Conservation (phyloP, 176 grass and related monocot species). For the Canna indica region DNA sequence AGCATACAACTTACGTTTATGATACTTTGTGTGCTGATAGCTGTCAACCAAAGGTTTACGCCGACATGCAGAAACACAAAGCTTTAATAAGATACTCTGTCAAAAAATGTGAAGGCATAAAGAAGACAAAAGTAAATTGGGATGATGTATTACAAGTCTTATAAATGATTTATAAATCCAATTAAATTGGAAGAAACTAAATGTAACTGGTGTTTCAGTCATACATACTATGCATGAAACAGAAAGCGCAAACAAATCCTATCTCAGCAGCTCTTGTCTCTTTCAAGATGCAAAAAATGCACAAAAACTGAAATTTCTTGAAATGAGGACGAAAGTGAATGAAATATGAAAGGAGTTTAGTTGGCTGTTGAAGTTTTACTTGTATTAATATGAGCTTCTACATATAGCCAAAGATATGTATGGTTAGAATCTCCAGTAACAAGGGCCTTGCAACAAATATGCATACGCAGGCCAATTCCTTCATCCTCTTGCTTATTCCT, state of each 20-base stretch:
- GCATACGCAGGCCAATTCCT: not conserved
- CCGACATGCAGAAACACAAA: constrained; percentile 35
- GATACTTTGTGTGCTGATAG: constrained; percentile 99
- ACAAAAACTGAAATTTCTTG: no score
- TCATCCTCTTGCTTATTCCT: not conserved
- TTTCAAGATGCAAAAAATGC: not conserved
- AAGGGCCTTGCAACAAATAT: not conserved
- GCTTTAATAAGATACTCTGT: constrained; percentile 27
- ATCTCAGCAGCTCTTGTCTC: not conserved
- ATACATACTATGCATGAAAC: not conserved
- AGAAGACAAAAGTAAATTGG: not conserved
- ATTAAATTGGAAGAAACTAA: not conserved
- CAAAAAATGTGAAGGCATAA: not conserved
- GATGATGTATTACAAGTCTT: not conserved
- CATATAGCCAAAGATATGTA: no score
- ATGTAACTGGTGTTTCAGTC: not conserved
- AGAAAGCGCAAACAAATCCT: not conserved
- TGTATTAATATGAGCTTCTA: no score
- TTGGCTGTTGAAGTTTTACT: no score
- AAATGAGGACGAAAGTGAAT: no score
- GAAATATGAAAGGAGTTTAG: no score
- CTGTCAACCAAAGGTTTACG: constrained; percentile 48
- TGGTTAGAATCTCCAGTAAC: no score
- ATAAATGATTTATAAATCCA: not conserved
- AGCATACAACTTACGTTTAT: constrained; percentile 64